phyloP scores from a whole-genome alignment of 192 early-diverging fungal genomes.

The Dispira simplex region DNA sequence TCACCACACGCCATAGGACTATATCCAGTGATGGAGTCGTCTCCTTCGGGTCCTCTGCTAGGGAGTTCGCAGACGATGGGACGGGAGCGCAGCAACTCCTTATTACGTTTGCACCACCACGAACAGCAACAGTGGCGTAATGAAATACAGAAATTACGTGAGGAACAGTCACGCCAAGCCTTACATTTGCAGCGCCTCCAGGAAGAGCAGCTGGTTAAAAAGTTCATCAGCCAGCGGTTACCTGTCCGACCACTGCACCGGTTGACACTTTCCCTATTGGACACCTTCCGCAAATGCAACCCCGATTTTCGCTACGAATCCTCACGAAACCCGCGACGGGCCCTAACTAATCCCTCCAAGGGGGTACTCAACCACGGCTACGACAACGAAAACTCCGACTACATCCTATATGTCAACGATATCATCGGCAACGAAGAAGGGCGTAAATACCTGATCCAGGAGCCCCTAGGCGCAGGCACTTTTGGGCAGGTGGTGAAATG shows the following conservation, averaged over 20 bases:
- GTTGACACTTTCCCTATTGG: conserved; percentile 42
- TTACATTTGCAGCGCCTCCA: not conserved
- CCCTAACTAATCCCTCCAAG: conserved; percentile 89
- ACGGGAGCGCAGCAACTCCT: conserved; percentile 10
- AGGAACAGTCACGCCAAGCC: not conserved
- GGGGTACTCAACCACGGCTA: conserved; percentile 77
- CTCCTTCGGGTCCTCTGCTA: too few species aligned
- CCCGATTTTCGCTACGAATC: conserved; percentile 71
- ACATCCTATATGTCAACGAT: conserved; percentile 94
- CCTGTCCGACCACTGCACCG: conserved; percentile 31
- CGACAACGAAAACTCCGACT: conserved; percentile 94
- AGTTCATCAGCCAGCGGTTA: not conserved
- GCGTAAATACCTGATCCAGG: conserved; percentile 82
- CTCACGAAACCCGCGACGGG: conserved; percentile 66
- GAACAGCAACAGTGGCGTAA: conserved; percentile 1
- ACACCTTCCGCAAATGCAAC: conserved; percentile 62
- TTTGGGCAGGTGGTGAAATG: conserved; percentile 99
- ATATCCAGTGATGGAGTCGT: too few species aligned
- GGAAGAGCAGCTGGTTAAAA: not conserved
- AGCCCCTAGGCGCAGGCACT: conserved; percentile 88
- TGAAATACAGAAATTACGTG: not conserved
- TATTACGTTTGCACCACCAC: conserved; percentile 3
- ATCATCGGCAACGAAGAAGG: conserved; percentile 83
- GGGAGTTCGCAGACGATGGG: not conserved
- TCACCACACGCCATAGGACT: too few species aligned